Evolutionary conservation across 1,139 yeast species (phyloP), one percentile per base, ranked within the genome.

Genomic region (Suhomyces bolitotheri): DNA sequence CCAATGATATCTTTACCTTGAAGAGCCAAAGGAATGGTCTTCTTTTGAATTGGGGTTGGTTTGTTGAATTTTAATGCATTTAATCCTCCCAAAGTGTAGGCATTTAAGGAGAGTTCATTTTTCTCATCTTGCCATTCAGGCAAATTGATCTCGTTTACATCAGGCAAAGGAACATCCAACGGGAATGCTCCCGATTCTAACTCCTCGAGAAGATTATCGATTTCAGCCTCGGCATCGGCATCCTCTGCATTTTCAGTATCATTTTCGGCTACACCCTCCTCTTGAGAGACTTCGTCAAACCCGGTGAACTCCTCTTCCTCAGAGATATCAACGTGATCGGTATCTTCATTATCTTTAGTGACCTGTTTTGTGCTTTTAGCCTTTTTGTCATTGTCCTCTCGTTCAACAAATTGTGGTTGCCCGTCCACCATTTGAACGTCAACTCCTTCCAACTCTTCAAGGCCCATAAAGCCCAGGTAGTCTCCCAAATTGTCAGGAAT

Each of bases 381-480:
- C 16, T 34, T 16, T 27, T 38, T 13, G 36, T 33, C 23, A 46
- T 41, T 17, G 36, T 36, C 17, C 37, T 36, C n/a, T 7, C 6
- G 7, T 17, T 17, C 20, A 6, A 17, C 60, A 51, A 86, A 86
- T 46, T 76, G 74, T 0, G 82, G 78, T 42, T 69, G 66, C 11
- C 95, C 95, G 38, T 78, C 68, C 3, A 79, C 77, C 37, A 78
- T 70, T 44, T 76, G 76, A 4, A 90, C 90, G 50, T 77, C 90
- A 16, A 90, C 97, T 17, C 96, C 97, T 36, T 89, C 97, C 35
- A 92, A 76, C 57, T 92, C 98, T 58, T 92, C 97, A 27, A 92
- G 64, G 0, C 97, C 98, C 59, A 80, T 87, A 48, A 89, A 82
- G 0, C 97, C 97, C 50, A 84, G 90, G 54, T 84, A 85, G 57